Percentiles rank a stretch among this genome's conserved stretches.
Evolutionary conservation across 2,329 filamentous ascomycete genomes (phyloP).

Genomic region (Phaeosphaeria sp.): DNA sequence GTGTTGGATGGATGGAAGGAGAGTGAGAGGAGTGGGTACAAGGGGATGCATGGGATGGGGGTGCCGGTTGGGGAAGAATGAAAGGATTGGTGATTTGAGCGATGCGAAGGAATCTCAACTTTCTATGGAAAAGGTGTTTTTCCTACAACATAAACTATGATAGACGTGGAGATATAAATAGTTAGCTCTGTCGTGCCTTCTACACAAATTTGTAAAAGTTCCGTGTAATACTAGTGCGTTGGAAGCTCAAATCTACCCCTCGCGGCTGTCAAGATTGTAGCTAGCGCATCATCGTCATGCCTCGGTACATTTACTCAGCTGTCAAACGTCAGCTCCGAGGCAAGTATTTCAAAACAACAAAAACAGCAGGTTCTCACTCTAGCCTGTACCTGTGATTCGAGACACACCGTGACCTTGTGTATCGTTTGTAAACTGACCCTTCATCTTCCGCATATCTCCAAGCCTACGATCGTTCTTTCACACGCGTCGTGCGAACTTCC

Average conservation of each 20-base stretch:
- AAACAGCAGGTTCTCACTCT: not conserved
- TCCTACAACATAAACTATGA: too few species aligned
- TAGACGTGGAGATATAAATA: too few species aligned
- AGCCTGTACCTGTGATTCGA: not conserved
- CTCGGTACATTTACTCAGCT: constrained; percentile 11
- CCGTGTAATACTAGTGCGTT: too few species aligned
- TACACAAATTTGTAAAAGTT: too few species aligned
- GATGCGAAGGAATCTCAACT: too few species aligned
- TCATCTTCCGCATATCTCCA: too few species aligned
- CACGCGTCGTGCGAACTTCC: not conserved
- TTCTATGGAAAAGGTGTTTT: too few species aligned
- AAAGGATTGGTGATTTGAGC: too few species aligned
- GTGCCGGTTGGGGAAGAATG: constrained; percentile 53
- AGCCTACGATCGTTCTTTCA: too few species aligned
- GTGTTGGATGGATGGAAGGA: constrained; percentile 64
- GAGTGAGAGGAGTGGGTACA: constrained; percentile 66
- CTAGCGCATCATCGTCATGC: constrained; percentile 6
- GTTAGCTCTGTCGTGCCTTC: too few species aligned
- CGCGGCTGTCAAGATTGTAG: constrained; percentile 1
- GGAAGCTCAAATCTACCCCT: not conserved
- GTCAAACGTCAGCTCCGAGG: constrained; percentile 7
- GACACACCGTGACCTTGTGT: not conserved
- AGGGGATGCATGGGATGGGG: constrained; percentile 69
- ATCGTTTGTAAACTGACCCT: too few species aligned
- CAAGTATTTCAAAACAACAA: not conserved